A percentile compares a stretch with the other conserved stretches of the same genome.
Conservation (phyloP, 2,329 filamentous ascomycete genomes). For the Plenodomus tracheiphilus region DNA sequence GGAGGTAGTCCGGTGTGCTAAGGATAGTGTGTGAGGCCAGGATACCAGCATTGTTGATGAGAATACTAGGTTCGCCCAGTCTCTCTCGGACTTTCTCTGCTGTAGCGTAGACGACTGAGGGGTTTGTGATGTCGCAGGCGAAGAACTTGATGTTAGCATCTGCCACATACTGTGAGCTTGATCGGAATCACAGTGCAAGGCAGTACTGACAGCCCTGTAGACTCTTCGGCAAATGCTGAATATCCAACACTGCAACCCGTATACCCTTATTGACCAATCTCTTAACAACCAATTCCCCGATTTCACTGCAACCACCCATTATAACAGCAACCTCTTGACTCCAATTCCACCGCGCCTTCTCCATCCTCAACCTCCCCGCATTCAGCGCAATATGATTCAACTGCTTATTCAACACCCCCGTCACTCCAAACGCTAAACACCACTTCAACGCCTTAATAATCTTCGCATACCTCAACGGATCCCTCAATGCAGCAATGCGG, state of each 20-base stretch:
- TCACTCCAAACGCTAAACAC: constrained; percentile 39
- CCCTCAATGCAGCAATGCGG: constrained; percentile 23
- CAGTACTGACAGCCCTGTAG: constrained; percentile 31
- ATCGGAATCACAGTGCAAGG: neutral
- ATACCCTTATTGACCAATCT: constrained; percentile 30
- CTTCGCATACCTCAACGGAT: constrained; percentile 21
- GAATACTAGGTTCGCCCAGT: constrained; percentile 35
- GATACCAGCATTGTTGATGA: constrained; percentile 45
- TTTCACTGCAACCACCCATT: constrained; percentile 43
- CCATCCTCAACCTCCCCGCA: constrained; percentile 43
- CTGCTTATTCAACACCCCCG: constrained; percentile 27
- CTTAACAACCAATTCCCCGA: constrained; percentile 38
- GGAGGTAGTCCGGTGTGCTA: constrained; percentile 33
- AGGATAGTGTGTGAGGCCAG: constrained; percentile 36
- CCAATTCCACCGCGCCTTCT: constrained; percentile 42
- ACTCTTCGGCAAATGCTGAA: constrained; percentile 31
- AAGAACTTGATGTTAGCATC: constrained; percentile 36
- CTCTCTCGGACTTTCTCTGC: constrained; percentile 26
- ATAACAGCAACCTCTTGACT: constrained; percentile 40
- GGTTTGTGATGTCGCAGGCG: constrained; percentile 40
- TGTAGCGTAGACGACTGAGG: constrained; percentile 26
- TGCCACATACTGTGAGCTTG: constrained; percentile 10
- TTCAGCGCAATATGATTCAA: constrained; percentile 43
- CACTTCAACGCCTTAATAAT: constrained; percentile 33
- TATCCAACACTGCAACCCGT: constrained; percentile 39